Evolutionary conservation across 129 eudicot species (phyloP).

Genomic region (Ambrosia artemisiifolia): DNA sequence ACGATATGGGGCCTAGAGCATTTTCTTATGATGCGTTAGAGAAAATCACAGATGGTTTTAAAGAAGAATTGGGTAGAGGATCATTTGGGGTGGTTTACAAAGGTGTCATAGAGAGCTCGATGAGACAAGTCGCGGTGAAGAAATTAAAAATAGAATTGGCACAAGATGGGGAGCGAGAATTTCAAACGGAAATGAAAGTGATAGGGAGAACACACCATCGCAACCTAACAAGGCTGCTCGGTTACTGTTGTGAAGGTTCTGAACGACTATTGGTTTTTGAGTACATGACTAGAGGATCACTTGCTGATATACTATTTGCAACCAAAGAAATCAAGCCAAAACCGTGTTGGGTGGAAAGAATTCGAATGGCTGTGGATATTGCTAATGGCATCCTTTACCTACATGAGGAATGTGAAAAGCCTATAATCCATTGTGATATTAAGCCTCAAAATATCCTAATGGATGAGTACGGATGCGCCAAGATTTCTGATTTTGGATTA

Average conservation of each 20-base stretch:
- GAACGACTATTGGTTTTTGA: slow-evolving; percentile 41
- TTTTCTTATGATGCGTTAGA: slow-evolving; percentile 38
- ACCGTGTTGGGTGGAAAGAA: slow-evolving; percentile 28
- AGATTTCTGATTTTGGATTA: slow-evolving; percentile 34
- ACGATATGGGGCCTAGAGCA: slow-evolving; percentile 12
- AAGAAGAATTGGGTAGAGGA: slow-evolving; percentile 44
- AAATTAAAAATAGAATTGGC: neutral
- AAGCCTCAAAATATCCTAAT: slow-evolving; percentile 46
- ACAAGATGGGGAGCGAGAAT: slow-evolving; percentile 35
- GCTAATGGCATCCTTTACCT: slow-evolving; percentile 28
- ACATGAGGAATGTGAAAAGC: slow-evolving; percentile 38
- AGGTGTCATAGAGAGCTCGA: slow-evolving; percentile 28
- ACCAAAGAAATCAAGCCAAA: slow-evolving; percentile 13
- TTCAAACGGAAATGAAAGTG: slow-evolving; percentile 40
- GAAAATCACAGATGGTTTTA: slow-evolving; percentile 31
- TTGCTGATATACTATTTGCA: slow-evolving; percentile 35
- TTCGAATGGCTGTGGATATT: slow-evolving; percentile 20
- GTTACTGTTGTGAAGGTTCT: slow-evolving; percentile 42
- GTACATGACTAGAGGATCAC: slow-evolving; percentile 49
- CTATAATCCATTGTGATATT: slow-evolving; percentile 43
- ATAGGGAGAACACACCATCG: slow-evolving; percentile 49
- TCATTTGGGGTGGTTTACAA: slow-evolving; percentile 48
- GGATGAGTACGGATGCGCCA: slow-evolving; percentile 26
- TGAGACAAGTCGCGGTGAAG: slow-evolving; percentile 39
- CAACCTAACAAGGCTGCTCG: slow-evolving; percentile 34